phyloP scores from a whole-genome alignment of 805 yeast genomes.

The Huiozyma sinensis region DNA sequence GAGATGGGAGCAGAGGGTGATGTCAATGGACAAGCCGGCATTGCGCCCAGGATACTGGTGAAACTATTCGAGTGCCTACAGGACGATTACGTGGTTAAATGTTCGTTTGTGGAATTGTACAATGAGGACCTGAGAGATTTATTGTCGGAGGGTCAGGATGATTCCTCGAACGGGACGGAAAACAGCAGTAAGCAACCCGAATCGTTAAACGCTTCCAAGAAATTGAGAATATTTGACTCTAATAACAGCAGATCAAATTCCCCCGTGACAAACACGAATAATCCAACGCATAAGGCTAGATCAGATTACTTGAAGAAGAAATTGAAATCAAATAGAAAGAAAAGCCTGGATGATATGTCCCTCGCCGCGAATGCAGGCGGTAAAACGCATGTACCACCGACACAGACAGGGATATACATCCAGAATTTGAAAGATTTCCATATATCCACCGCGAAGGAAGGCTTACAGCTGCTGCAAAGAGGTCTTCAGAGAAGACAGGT shows the following conservation, averaged over 20 bases:
- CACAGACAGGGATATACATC: conserved; percentile 34
- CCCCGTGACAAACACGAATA: conserved; percentile 9
- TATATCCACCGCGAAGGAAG: conserved; percentile 44
- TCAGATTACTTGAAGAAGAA: conserved; percentile 7
- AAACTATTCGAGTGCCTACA: conserved; percentile 45
- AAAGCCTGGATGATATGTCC: neutral
- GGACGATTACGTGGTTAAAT: conserved; percentile 54
- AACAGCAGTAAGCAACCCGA: neutral
- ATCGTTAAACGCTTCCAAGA: conserved; percentile 26
- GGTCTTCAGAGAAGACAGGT: conserved; percentile 55
- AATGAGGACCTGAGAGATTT: conserved; percentile 79
- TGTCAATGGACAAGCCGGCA: conserved; percentile 45
- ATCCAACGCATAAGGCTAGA: neutral
- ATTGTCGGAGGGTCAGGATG: conserved; percentile 27
- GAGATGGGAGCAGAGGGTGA: conserved; percentile 17
- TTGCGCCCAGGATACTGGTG: conserved; percentile 50
- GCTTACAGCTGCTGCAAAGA: conserved; percentile 41
- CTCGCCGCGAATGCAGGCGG: conserved; percentile 7
- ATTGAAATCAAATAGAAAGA: neutral
- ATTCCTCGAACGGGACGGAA: neutral
- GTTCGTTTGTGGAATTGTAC: conserved; percentile 77
- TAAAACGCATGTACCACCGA: conserved; percentile 6
- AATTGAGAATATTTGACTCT: conserved; percentile 42
- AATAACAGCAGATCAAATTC: conserved; percentile 18
- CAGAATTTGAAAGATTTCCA: conserved; percentile 57